Evolutionary conservation across 2,329 filamentous ascomycete genomes (phyloP).

Genomic region (Leptographium wingfieldii): DNA sequence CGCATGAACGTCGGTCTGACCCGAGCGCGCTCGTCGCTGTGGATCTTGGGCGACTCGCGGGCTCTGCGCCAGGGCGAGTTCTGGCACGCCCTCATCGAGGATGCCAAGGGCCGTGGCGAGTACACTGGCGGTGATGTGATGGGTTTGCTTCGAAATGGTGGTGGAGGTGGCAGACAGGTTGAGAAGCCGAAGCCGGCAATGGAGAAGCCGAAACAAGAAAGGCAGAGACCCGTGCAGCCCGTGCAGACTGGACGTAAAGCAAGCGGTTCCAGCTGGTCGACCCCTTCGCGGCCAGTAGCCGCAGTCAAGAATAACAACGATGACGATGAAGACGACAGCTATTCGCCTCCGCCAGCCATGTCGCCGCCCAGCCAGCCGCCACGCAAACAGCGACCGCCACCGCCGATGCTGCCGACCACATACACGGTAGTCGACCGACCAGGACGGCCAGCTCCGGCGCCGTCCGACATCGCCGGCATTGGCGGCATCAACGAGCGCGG

Average conservation of each 20-base stretch:
- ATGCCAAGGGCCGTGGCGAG: constrained; percentile 60
- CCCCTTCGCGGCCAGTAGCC: background rate
- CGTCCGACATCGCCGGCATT: constrained; percentile 2
- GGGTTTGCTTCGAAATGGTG: constrained; percentile 31
- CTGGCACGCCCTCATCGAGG: constrained; percentile 76
- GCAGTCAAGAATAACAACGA: constrained; percentile 2
- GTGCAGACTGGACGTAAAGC: background rate
- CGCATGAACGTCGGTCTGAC: constrained; percentile 99
- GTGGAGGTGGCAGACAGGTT: background rate
- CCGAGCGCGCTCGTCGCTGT: constrained; percentile 89
- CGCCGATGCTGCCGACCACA: constrained; percentile 5
- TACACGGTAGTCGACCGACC: constrained; percentile 10
- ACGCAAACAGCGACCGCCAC: constrained; percentile 1
- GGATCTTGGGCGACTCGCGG: constrained; percentile 87
- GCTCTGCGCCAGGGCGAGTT: constrained; percentile 79
- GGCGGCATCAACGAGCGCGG: constrained; percentile 19
- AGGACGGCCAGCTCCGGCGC: background rate
- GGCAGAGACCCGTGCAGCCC: background rate
- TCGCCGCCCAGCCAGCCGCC: constrained; percentile 1
- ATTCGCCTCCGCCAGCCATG: constrained; percentile 9
- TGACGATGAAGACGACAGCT: constrained; percentile 6
- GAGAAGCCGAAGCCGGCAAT: background rate
- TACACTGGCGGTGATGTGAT: constrained; percentile 59
- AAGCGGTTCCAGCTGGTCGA: background rate
- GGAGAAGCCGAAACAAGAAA: background rate